Conservation (phyloP, 116 monocot species). For the Cymodocea nodosa region DNA sequence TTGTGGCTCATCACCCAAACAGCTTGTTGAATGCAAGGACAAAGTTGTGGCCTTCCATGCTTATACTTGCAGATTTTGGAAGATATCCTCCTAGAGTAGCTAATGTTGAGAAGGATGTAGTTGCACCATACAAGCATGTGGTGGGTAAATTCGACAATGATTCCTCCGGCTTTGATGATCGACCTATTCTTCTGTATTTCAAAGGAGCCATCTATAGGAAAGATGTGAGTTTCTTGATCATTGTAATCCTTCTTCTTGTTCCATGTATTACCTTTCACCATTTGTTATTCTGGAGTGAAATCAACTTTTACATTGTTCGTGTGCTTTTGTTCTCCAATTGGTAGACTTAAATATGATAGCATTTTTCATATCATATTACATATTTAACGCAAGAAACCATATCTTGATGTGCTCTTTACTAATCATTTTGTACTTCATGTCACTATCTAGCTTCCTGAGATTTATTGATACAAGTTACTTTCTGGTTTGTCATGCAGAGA, state of each 20-base stretch:
- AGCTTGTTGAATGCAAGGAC: conserved; percentile 69
- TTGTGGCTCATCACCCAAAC: conserved; percentile 89
- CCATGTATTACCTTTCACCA: not conserved
- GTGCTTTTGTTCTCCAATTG: not conserved
- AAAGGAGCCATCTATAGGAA: conserved; percentile 87
- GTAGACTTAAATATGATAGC: not conserved
- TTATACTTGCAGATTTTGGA: conserved; percentile 89
- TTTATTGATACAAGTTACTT: no score
- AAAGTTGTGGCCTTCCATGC: conserved; percentile 47
- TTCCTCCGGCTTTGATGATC: conserved; percentile 42
- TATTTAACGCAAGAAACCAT: no score
- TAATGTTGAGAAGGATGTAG: conserved; percentile 72
- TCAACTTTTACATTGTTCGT: not conserved
- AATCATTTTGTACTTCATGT: no score
- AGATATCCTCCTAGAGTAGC: conserved; percentile 66
- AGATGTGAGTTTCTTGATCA: conserved; percentile 46
- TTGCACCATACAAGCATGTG: conserved; percentile 87
- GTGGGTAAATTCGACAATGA: conserved; percentile 31
- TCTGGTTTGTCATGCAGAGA: no score
- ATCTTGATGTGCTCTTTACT: no score
- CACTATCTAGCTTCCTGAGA: no score
- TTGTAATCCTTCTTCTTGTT: not conserved
- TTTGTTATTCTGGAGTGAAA: not conserved
- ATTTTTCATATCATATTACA: no score
- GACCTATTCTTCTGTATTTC: conserved; percentile 62